Evolutionary conservation across 352 stramenopile species (phyloP), one percentile per base, ranked within the genome.

Genomic region (Phytophthora macrochlamydospora): DNA sequence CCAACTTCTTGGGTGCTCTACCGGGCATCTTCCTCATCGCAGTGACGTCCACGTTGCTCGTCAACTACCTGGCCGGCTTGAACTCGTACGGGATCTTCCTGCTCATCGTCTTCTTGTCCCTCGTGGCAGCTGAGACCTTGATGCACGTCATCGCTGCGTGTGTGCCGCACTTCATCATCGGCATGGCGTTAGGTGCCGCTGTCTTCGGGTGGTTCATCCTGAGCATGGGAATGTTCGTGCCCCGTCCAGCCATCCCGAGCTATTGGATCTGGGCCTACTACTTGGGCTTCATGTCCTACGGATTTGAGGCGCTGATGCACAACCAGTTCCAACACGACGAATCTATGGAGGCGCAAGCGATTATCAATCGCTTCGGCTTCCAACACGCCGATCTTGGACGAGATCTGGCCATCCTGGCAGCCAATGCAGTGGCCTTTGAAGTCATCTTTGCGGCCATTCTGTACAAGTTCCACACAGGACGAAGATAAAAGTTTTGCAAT

Each of bases 201-300:
- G 31, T 92, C 28, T 94, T 92, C 43, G 89, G 87, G n/a, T 87
- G 93, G 64, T 90, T 94, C 33, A 94, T 93, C 73, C 73, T 93
- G 18, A 90, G 78, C 49, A 83, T 92, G 62, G 89, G 87, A 3
- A 82, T 95, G 54, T 86, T 95, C 57, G 76, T 93, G 48, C 75
- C 82, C 2, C 67, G 56, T 28, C 58, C 69, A 28, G 56, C 65
- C 14, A 94, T 96, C 48, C 84, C 85, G 1, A 32, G 48, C 37
- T 91, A 89, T 69, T 89, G 88, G 75, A 78, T 78, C 48, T 96
- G 89, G 89, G 72, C 71, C 24, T 86, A 95, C 68, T 93, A 95
- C 69, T 33, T 93, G 33, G 80, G 78, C 12, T 94, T 96, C 68
- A 80, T 93, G 62, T 91, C 87, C 4, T 96, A 94, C 63, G 71